Percentiles rank a stretch among this genome's conserved stretches.
phyloP scores from a whole-genome alignment of 352 stramenopile genomes.

The Phytophthora tubulina region DNA sequence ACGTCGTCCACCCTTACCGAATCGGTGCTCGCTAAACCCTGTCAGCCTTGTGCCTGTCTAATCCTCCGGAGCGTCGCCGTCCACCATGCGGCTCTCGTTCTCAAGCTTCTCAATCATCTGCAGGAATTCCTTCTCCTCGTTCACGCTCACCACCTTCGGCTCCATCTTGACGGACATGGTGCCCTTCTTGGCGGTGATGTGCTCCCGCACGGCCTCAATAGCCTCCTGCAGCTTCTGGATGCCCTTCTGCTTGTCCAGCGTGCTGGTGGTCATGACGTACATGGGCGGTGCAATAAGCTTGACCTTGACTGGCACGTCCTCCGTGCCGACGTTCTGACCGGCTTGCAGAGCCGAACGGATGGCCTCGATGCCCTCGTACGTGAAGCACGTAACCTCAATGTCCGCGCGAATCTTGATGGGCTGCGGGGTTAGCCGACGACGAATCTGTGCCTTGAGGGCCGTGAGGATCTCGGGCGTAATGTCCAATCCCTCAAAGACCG shows the following conservation, averaged over 20 bases:
- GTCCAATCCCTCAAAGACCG: constrained; percentile 92
- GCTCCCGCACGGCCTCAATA: constrained; percentile 95
- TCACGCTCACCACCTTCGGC: constrained; percentile 98
- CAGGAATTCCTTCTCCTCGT: constrained; percentile 99
- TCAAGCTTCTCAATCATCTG: constrained; percentile 99
- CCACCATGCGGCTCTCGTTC: constrained; percentile 98
- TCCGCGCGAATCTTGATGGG: constrained; percentile 99
- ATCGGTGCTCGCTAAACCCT: constrained; percentile 16
- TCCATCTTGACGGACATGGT: constrained; percentile 98
- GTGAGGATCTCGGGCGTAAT: constrained; percentile 88
- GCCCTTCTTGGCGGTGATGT: constrained; percentile 96
- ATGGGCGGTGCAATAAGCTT: constrained; percentile 99
- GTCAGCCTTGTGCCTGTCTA: constrained; percentile 40
- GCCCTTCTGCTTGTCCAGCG: constrained; percentile 97
- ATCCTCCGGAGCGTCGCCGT: constrained; percentile 98
- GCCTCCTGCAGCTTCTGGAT: constrained; percentile 97
- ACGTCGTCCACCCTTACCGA: constrained; percentile 7
- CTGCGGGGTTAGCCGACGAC: constrained; percentile 97
- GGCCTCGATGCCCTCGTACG: constrained; percentile 99
- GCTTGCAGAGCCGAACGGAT: constrained; percentile 97
- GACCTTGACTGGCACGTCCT: constrained; percentile 97
- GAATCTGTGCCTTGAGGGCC: constrained; percentile 97
- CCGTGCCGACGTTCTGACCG: constrained; percentile 84
- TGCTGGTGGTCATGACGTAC: constrained; percentile 99
- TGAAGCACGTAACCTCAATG: constrained; percentile 99